Base-by-base conservation (phyloP, 805 yeast species). In the Blastobotrys muscicola region DNA sequence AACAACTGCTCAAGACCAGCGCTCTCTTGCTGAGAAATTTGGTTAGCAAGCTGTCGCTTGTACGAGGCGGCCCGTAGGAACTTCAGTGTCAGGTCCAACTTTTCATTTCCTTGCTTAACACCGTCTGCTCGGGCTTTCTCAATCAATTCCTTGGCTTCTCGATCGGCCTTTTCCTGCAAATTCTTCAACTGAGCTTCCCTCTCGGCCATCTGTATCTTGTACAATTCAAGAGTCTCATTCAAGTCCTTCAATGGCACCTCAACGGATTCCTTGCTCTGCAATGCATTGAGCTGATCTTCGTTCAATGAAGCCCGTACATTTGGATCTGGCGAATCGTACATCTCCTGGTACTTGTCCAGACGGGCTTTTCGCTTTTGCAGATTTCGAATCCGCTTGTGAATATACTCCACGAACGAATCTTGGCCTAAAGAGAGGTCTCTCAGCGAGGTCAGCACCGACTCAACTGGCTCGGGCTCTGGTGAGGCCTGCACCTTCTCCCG, bases 171-270 rank as follows among this genome's bases (percentile, higher is more conserved):
- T 12, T 46, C 52, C 5, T 29, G 45, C 10, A 45, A 46, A 14
- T 36, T 46, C 26, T 48, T 44, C 10, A 38, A 35, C 12, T 33
- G 44, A 29, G 48, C 42, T 15, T 40, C 49, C 29, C 45, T 43
- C 31, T 41, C 41, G 13, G 47, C 49, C 5, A 29, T 42, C 23
- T 49, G 51, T n/a, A 41, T 34, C 39, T 44, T 45, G 50, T 58
- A 57, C 11, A 54, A 37, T 11, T 47, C 48, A 32, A 45, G 43
- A 11, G 58, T 44, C 10, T 63, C 67, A 23, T 44, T 51, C 36
- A 63, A 51, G 38, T 64, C 68, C 45, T 56, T 59, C 38, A 64
- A 52, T 9, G 68, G 67, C 3, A 55, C 58, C 33, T 56, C 56
- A 15, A 64, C 68, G 11, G 55, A 47, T 29, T 60, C 65, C 45